Conservation (phyloP, 2,329 filamentous ascomycete species). For the Aspergillus neotritici region DNA sequence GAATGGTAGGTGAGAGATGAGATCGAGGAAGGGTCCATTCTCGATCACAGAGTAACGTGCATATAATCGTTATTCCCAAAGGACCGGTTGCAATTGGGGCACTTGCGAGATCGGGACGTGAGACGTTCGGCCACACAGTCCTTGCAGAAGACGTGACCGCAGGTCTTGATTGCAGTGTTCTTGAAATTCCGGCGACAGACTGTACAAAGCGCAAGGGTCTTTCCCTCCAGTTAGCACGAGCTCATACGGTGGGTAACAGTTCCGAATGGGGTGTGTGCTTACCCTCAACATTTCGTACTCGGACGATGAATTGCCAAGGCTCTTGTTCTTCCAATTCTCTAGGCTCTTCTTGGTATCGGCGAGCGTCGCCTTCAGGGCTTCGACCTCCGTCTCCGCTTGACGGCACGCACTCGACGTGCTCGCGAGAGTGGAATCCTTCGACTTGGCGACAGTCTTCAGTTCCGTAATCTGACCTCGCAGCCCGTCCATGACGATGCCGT, state of each 20-base stretch:
- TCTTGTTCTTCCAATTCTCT: slow-evolving; percentile 79
- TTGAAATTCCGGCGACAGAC: slow-evolving; percentile 93
- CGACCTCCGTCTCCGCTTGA: slow-evolving; percentile 64
- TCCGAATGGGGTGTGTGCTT: slow-evolving; percentile 39
- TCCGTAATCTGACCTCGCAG: slow-evolving; percentile 71
- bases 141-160: slow-evolving; percentile 91
- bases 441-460: slow-evolving; percentile 65
- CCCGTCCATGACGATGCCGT: slow-evolving; percentile 62
- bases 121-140: slow-evolving; percentile 85
- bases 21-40: slow-evolving; percentile 1
- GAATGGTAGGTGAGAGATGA: slow-evolving; percentile 15
- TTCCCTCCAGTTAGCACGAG: slow-evolving; percentile 14
- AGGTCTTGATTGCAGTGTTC: slow-evolving; percentile 86
- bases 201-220: slow-evolving; percentile 78
- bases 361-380: slow-evolving; percentile 70
- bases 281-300: slow-evolving; percentile 83
- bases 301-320: slow-evolving; percentile 70
- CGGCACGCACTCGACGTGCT: slow-evolving; percentile 59
- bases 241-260: neutral
- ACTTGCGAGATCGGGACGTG: slow-evolving; percentile 85
- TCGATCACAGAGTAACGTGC: slow-evolving; percentile 47
- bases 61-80: slow-evolving; percentile 91
- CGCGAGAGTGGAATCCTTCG: slow-evolving; percentile 65
- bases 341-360: slow-evolving; percentile 76
- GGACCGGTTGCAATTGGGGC: slow-evolving; percentile 84